Evolutionary conservation across 2,329 filamentous ascomycete species (phyloP), one percentile per base, ranked within the genome.

Genomic region (Chaetomiaceae sp.): DNA sequence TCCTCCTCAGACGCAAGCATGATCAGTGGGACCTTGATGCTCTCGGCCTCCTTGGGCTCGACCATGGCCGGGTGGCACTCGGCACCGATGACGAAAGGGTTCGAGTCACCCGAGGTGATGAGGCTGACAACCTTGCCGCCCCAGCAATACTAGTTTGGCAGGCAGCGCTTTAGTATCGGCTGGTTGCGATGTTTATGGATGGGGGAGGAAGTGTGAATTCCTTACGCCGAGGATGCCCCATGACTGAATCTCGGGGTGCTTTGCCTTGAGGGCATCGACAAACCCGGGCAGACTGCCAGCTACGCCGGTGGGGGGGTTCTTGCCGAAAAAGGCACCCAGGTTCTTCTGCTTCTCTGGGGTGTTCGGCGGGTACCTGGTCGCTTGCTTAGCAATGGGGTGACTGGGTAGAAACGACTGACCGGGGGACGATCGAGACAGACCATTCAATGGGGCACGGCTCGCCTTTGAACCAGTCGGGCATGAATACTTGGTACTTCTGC

Each of bases 381-480:
- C 30, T 23, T 18, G n/a, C 5, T 5, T 16, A 27, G 25, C 20
- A 43, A 11, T 9, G 13, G 11, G 5, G 61, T n/a, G 20, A 23
- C 5, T 18, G 9, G 16, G 2, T 6, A 5, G 21, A 5, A 43
- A 30, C 23, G 40, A 7, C 23, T 21, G 18, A n/a, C n/a, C 10
- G 9, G 20, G 34, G 23, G 11, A 7, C 1, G 21, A 27, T 7
- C 2, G n/a, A 27, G 6, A 43, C 63, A 62, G 59, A 69, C 80
- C 78, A 70, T 64, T 73, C 74, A 67, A 83, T 76, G 45, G 74
- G 70, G 63, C 71, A 72, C 2, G 89, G 86, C 60, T 81, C 77
- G 67, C 89, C 90, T 55, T 87, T 80, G 75, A 96, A 95, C 78
- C 89, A 92, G 73, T 96, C 91, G 25, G 91, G 91, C 58, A 96